Conservation (phyloP, 495 filamentous ascomycete genomes). For the Aspergillus sparsus region DNA sequence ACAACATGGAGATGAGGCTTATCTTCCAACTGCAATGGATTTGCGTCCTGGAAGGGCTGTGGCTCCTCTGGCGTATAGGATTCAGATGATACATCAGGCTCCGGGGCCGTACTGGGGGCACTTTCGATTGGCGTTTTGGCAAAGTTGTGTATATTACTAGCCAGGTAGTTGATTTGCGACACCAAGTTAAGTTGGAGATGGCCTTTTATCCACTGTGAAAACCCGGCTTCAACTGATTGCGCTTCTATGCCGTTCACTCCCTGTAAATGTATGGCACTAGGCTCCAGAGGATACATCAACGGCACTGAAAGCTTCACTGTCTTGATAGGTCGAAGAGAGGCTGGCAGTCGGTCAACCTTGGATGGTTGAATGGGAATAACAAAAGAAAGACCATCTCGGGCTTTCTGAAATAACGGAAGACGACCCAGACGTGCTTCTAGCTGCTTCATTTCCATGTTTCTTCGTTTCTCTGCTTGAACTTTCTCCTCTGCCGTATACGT, state of each 20-base stretch:
- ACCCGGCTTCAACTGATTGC: conserved; percentile 62
- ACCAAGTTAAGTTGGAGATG: conserved; percentile 65
- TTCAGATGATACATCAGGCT: conserved; percentile 20
- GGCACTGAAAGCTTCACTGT: conserved; percentile 72
- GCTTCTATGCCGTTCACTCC: conserved; percentile 63
- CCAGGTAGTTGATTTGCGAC: conserved; percentile 74
- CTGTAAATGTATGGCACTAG: conserved; percentile 64
- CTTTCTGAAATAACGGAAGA: conserved; percentile 67
- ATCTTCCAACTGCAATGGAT: conserved; percentile 35
- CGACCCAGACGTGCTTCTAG: conserved; percentile 78
- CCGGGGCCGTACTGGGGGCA: conserved; percentile 21
- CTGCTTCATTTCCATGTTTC: conserved; percentile 67
- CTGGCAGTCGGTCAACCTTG: conserved; percentile 61
- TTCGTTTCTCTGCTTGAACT: conserved; percentile 60
- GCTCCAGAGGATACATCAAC: conserved; percentile 69
- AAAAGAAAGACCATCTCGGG: conserved; percentile 68
- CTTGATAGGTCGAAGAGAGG: conserved; percentile 61
- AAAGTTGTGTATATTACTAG: conserved; percentile 70
- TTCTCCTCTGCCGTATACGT: conserved; percentile 58
- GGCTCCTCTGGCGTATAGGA: conserved; percentile 19
- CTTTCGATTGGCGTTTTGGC: conserved; percentile 53
- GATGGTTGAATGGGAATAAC: conserved; percentile 72
- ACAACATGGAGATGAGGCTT: conserved; percentile 73
- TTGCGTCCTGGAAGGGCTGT: conserved; percentile 1
- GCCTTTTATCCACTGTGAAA: conserved; percentile 57